A percentile compares a stretch with the other conserved stretches of the same genome.
Evolutionary conservation across 2,329 filamentous ascomycete species (phyloP).

Genomic region (Calonectria pauciramosa): DNA sequence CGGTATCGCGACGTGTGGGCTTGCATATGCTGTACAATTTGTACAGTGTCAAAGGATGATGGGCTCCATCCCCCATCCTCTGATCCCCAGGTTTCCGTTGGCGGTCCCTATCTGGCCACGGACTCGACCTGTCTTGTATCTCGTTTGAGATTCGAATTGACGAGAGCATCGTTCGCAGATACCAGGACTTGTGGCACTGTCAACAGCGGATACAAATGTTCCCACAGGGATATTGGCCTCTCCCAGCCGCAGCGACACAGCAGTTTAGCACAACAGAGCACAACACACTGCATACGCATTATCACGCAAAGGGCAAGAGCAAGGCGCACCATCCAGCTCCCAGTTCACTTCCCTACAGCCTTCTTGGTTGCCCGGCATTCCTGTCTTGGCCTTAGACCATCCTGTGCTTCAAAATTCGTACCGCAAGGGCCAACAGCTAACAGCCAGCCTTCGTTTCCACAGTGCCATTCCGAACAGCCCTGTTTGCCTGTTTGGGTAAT

Average conservation of each 20-base stretch:
- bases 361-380: background rate
- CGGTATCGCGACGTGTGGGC: background rate
- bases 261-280: conserved; percentile 9
- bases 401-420: background rate
- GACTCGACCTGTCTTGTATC: conserved; percentile 17
- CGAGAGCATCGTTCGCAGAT: background rate
- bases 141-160: conserved; percentile 17
- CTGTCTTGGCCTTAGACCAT: background rate
- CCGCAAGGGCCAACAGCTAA: conserved; percentile 1
- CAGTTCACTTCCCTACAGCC: background rate
- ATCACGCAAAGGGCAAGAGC: background rate
- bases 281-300: conserved; percentile 3
- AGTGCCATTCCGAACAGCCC: background rate
- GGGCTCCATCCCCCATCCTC: background rate
- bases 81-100: conserved; percentile 2
- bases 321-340: background rate
- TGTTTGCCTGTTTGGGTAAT: background rate
- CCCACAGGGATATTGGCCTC: conserved; percentile 11
- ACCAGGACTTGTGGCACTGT: background rate
- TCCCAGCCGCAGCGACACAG: conserved; percentile 11
- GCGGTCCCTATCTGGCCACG: background rate
- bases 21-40: background rate
- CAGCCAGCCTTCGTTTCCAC: background rate
- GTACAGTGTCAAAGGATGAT: background rate
- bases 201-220: background rate